Evolutionary conservation across 176 grass and related monocot genomes (phyloP).

Genomic region (barley (Hordeum vulgare)): DNA sequence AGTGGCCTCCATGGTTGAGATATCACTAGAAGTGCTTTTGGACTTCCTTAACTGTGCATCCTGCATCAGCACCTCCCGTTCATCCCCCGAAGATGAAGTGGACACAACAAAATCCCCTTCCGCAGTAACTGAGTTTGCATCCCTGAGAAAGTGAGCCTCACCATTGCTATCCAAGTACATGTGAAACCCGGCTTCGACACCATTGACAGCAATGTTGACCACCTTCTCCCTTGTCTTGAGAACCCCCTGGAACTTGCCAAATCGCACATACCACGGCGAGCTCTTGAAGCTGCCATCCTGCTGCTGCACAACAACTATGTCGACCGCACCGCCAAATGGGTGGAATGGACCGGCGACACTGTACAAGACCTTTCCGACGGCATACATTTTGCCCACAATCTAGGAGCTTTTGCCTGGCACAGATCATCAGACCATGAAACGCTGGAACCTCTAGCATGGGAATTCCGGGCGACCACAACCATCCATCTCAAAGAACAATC

Average conservation of each 20-base stretch:
- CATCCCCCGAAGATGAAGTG: constrained; percentile 50
- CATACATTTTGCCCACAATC: constrained; percentile 43
- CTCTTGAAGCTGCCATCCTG: constrained; percentile 87
- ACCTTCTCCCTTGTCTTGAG: constrained; percentile 85
- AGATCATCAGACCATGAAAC: constrained; percentile 36
- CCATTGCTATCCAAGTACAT: constrained; percentile 89
- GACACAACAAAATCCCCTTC: constrained; percentile 50
- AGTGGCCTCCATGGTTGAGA: constrained; percentile 22
- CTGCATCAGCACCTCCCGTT: constrained; percentile 23
- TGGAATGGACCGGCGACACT: constrained; percentile 72
- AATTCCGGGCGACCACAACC: neutral
- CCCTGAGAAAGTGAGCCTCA: constrained; percentile 73
- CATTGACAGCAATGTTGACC: constrained; percentile 72
- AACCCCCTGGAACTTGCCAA: constrained; percentile 96
- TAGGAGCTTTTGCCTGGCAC: neutral
- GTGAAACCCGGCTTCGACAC: constrained; percentile 62
- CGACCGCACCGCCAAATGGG: constrained; percentile 82
- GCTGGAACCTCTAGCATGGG: neutral
- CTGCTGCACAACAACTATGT: constrained; percentile 91
- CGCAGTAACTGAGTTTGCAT: constrained; percentile 15
- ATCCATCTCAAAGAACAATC: constrained; percentile 8
- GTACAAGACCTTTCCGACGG: constrained; percentile 66
- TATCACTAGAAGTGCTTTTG: constrained; percentile 40
- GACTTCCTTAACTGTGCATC: constrained; percentile 35
- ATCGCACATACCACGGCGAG: constrained; percentile 90